Conservation (phyloP, 2,329 filamentous ascomycete species). For the Phialophora expanda region DNA sequence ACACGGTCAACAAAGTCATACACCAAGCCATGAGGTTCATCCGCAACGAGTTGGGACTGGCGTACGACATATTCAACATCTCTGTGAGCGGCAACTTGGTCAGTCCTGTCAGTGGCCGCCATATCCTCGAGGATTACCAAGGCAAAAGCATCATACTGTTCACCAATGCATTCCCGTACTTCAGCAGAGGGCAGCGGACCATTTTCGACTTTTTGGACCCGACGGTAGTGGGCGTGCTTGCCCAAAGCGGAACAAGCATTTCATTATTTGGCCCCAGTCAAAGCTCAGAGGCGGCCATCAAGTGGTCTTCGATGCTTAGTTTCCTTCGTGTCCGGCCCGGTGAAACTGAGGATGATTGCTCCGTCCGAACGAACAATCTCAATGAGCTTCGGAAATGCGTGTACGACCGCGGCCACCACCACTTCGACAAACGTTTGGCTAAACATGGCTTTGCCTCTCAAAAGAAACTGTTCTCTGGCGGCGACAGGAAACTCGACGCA, state of each 20-base stretch:
- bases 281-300: neutral
- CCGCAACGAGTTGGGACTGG: neutral
- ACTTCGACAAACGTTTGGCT: neutral
- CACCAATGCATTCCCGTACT: neutral
- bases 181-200: neutral
- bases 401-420: neutral
- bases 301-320: neutral
- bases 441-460: constrained; percentile 3
- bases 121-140: constrained; percentile 3
- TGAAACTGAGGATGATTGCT: neutral
- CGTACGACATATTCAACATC: constrained; percentile 10
- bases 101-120: neutral
- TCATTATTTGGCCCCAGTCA: neutral
- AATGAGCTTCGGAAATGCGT: neutral
- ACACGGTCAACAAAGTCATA: constrained; percentile 7
- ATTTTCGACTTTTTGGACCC: constrained; percentile 2
- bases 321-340: neutral
- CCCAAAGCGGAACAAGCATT: neutral
- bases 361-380: neutral
- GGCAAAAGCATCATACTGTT: constrained; percentile 4
- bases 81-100: constrained; percentile 1
- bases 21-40: constrained; percentile 10
- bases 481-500: neutral
- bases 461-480: constrained; percentile 1
- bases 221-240: neutral